Evolutionary conservation across 768 basidiomycete species (phyloP).

Genomic region (Ramaria sp.): DNA sequence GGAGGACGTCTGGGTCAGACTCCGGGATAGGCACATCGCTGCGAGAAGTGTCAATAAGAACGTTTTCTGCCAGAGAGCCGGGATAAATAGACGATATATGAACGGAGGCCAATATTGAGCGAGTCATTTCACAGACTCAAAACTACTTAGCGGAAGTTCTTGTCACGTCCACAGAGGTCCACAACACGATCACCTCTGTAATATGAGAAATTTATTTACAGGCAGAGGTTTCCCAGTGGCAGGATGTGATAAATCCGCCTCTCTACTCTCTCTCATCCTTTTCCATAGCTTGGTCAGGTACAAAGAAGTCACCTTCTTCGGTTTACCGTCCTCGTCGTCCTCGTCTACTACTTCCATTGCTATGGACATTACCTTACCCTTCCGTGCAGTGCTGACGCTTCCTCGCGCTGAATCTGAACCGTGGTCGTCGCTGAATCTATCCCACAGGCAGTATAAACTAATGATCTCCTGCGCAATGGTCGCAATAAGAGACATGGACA

Average conservation of each 20-base stretch:
- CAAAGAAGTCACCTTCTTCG: constrained; percentile 18
- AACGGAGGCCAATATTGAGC: constrained; percentile 8
- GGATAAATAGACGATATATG: constrained; percentile 7
- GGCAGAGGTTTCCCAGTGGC: constrained; percentile 38
- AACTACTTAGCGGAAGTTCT: background rate
- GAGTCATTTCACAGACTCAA: constrained; percentile 1
- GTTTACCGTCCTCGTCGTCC: constrained; percentile 28
- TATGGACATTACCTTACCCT: constrained; percentile 12
- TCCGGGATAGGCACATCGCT: constrained; percentile 40
- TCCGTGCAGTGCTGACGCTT: constrained; percentile 7
- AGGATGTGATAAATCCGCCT: constrained; percentile 45
- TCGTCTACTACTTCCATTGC: constrained; percentile 16
- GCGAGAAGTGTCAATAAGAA: constrained; percentile 35
- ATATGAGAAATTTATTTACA: constrained; percentile 38
- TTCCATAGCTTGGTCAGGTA: constrained; percentile 45
- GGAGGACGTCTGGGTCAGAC: constrained; percentile 31
- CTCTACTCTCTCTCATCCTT: constrained; percentile 55
- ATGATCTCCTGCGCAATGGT: constrained; percentile 88
- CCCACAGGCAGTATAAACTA: constrained; percentile 83
- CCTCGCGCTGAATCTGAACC: constrained; percentile 21
- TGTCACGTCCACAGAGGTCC: constrained; percentile 8
- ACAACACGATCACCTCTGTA: constrained; percentile 8
- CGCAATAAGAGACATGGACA: constrained; percentile 71
- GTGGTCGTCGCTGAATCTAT: constrained; percentile 61
- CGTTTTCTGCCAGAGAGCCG: background rate